Evolutionary conservation across 495 filamentous ascomycete genomes (phyloP).

Genomic region (Aspergillus ostianus): DNA sequence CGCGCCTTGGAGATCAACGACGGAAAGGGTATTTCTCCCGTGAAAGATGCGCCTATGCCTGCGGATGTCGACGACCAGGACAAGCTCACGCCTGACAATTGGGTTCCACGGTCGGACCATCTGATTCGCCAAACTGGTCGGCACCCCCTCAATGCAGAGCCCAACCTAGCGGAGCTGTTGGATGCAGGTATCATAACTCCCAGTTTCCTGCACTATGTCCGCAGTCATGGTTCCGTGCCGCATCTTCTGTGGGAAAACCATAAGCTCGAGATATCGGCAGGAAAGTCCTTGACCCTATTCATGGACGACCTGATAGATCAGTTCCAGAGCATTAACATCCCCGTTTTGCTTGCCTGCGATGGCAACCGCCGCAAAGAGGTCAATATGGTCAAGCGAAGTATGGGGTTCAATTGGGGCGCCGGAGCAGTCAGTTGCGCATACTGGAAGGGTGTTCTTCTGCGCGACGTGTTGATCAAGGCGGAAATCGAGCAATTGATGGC

Average conservation of each 20-base stretch:
- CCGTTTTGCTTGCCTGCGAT: conserved; percentile 58
- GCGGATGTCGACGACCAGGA: conserved; percentile 29
- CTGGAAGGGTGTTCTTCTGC: conserved; percentile 59
- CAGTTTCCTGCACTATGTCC: conserved; percentile 55
- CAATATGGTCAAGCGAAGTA: conserved; percentile 52
- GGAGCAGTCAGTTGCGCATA: conserved; percentile 59
- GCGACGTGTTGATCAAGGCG: conserved; percentile 49
- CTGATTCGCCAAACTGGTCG: conserved; percentile 32
- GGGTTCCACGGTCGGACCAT: conserved; percentile 28
- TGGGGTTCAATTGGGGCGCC: conserved; percentile 58
- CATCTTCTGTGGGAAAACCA: conserved; percentile 45
- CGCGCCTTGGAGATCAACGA: conserved; percentile 25
- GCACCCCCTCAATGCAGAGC: conserved; percentile 34
- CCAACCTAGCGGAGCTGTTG: conserved; percentile 18
- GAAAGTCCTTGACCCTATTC: conserved; percentile 48
- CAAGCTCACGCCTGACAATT: conserved; percentile 35
- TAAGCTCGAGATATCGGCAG: conserved; percentile 53
- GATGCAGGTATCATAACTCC: conserved; percentile 47
- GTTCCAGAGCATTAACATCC: conserved; percentile 55
- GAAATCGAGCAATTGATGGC: conserved; percentile 47
- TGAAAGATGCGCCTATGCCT: background rate
- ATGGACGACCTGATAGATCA: conserved; percentile 50
- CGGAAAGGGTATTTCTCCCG: conserved; percentile 23
- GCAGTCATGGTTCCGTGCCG: conserved; percentile 64
- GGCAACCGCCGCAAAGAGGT: conserved; percentile 63